Evolutionary conservation across 495 filamentous ascomycete genomes (phyloP).

Genomic region (Aspergillus indologenus): DNA sequence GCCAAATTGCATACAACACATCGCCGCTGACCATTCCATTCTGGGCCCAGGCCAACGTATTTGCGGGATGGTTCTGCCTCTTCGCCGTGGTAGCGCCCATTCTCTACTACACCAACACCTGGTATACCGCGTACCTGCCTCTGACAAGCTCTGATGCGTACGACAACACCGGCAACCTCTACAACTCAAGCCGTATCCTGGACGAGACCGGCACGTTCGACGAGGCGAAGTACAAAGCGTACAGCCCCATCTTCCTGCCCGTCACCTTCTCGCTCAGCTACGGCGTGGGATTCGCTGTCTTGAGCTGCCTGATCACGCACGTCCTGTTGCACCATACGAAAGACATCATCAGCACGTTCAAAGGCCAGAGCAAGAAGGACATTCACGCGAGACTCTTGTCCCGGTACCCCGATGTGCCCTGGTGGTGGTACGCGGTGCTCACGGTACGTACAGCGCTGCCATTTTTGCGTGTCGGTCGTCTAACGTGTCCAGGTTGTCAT

Average conservation of each 20-base stretch:
- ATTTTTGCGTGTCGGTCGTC: not conserved
- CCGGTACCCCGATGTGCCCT: slow-evolving; percentile 70
- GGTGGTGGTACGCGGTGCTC: slow-evolving; percentile 70
- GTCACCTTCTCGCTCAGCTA: slow-evolving; percentile 78
- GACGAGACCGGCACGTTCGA: slow-evolving; percentile 69
- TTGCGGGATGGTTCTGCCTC: slow-evolving; percentile 73
- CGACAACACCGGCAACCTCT: slow-evolving; percentile 72
- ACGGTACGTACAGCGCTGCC: slow-evolving; percentile 45
- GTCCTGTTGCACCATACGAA: slow-evolving; percentile 14
- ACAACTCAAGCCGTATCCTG: slow-evolving; percentile 71
- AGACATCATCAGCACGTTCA: slow-evolving; percentile 22
- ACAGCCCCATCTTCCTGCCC: slow-evolving; percentile 74
- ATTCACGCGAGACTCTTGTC: slow-evolving; percentile 75
- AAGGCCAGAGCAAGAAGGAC: slow-evolving; percentile 51
- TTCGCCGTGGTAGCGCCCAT: slow-evolving; percentile 83
- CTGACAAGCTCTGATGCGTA: slow-evolving; percentile 71
- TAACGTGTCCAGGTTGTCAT: slow-evolving; percentile 48
- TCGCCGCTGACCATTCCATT: slow-evolving; percentile 81
- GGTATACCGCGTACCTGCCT: slow-evolving; percentile 75
- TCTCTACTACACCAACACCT: slow-evolving; percentile 67
- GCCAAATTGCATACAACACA: slow-evolving; percentile 84
- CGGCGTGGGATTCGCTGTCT: slow-evolving; percentile 71
- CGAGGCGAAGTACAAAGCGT: slow-evolving; percentile 62
- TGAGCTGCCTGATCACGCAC: slow-evolving; percentile 50
- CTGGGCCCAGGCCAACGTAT: slow-evolving; percentile 86